phyloP scores from a whole-genome alignment of 768 basidiomycete genomes.

The Boletus pseudopeckii region DNA sequence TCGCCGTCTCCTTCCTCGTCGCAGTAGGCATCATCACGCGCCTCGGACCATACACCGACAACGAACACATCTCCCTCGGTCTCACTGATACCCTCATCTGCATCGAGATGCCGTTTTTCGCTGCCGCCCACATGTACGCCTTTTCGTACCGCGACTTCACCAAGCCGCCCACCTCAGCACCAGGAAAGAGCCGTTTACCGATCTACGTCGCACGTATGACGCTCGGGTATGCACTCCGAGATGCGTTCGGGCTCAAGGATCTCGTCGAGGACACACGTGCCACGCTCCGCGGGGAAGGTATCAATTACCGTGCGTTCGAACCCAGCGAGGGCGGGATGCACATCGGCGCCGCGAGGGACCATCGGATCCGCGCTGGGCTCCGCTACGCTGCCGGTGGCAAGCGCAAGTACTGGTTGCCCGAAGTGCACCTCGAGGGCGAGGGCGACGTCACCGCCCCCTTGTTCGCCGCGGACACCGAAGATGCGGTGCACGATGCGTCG shows the following conservation, averaged over 20 bases:
- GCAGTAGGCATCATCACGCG: slow-evolving; percentile 70
- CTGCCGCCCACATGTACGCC: slow-evolving; percentile 91
- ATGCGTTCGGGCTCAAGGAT: slow-evolving; percentile 84
- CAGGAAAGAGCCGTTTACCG: slow-evolving; percentile 26
- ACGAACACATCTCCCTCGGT: slow-evolving; percentile 85
- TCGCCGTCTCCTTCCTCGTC: slow-evolving; percentile 84
- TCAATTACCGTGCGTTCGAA: slow-evolving; percentile 96
- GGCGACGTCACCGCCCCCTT: slow-evolving; percentile 76
- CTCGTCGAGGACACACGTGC: slow-evolving; percentile 81
- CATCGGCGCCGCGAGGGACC: slow-evolving; percentile 80
- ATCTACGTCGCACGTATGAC: slow-evolving; percentile 85
- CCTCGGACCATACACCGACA: slow-evolving; percentile 85
- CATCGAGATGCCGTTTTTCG: slow-evolving; percentile 97
- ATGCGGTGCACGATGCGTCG: slow-evolving; percentile 62
- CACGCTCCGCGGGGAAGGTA: slow-evolving; percentile 83
- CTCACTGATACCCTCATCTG: slow-evolving; percentile 91
- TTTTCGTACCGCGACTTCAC: slow-evolving; percentile 85
- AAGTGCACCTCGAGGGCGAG: slow-evolving; percentile 36
- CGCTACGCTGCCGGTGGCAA: slow-evolving; percentile 89
- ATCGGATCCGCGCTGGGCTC: slow-evolving; percentile 86
- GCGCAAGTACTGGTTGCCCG: slow-evolving; percentile 94
- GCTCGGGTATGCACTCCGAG: slow-evolving; percentile 79
- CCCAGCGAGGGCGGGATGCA: slow-evolving; percentile 93
- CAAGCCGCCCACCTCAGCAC: slow-evolving; percentile 44
- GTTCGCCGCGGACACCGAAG: slow-evolving; percentile 56